Conservation (phyloP, 345 rosid genomes). For the Draba incana region DNA sequence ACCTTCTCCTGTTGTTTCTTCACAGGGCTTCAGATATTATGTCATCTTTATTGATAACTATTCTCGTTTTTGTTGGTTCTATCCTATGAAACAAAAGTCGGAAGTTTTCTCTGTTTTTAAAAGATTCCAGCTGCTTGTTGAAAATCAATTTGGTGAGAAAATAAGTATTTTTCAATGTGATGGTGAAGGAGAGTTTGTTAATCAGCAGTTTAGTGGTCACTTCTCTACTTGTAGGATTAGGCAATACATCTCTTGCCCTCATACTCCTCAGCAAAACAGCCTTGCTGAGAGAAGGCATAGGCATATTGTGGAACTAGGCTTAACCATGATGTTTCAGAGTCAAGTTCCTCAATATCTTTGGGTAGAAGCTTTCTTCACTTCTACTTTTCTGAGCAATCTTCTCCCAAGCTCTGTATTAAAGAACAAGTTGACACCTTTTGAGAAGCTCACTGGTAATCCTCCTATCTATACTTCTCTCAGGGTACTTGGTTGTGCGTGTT, state of each 20-base stretch:
- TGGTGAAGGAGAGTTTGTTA: background rate
- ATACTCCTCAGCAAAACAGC: background rate
- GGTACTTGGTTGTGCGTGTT: no score
- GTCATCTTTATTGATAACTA: background rate
- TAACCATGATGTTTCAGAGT: background rate
- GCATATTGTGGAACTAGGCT: background rate
- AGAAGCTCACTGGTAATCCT: no score
- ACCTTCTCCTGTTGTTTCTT: background rate
- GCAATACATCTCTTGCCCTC: background rate
- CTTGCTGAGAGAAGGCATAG: background rate
- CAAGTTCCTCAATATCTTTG: background rate
- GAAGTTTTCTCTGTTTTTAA: background rate
- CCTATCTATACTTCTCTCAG: no score
- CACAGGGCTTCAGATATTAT: background rate
- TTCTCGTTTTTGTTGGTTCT: background rate
- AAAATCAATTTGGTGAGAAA: background rate
- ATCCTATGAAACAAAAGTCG: background rate
- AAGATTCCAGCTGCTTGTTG: background rate
- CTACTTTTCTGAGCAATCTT: no score
- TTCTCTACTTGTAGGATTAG: background rate
- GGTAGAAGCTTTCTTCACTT: background rate
- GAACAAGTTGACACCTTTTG: no score
- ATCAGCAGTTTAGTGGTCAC: background rate
- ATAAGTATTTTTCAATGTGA: background rate
- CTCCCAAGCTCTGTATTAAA: no score